A percentile compares a stretch with the other conserved stretches of the same genome.
These are phyloP conservation scores for Aspergillus alliaceus DNA, from an alignment of 2,329 filamentous ascomycete species.

Conservation along the genomic window DNA sequence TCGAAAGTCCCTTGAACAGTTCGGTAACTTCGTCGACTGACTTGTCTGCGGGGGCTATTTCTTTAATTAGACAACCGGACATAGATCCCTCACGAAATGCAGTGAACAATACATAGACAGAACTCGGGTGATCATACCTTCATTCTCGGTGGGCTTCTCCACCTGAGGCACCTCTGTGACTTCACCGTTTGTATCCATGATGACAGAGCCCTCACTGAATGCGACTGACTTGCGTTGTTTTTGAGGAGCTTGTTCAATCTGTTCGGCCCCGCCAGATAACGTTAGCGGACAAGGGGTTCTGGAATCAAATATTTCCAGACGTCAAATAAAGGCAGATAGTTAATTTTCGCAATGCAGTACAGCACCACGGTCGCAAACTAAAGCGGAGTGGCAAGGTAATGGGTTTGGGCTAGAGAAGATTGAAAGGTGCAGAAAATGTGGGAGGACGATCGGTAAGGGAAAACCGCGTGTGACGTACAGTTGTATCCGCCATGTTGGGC, in stretches of 20 bases:
- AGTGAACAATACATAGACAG: background rate
- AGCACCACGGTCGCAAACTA: background rate
- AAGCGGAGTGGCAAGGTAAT: slow-evolving; percentile 16
- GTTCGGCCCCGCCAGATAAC: slow-evolving; percentile 16
- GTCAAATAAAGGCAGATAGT: background rate
- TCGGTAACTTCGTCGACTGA: slow-evolving; percentile 66
- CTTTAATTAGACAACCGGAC: slow-evolving; percentile 8
- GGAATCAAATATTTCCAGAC: slow-evolving; percentile 9
- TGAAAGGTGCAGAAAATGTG: slow-evolving; percentile 41
- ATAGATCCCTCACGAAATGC: background rate
- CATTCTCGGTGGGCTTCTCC: slow-evolving; percentile 62
- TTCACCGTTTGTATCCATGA: slow-evolving; percentile 87
- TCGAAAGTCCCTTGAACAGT: slow-evolving; percentile 68
- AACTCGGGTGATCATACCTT: slow-evolving; percentile 23
- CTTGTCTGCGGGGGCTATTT: slow-evolving; percentile 49
- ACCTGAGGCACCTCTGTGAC: slow-evolving; percentile 72
- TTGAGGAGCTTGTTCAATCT: slow-evolving; percentile 52
- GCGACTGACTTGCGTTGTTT: slow-evolving; percentile 91
- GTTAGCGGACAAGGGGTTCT: slow-evolving; percentile 26
- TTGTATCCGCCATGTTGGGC: slow-evolving; percentile 39
- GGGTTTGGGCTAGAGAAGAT: slow-evolving; percentile 25
- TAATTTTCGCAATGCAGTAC: background rate
- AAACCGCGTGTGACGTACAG: slow-evolving; percentile 42
- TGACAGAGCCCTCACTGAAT: slow-evolving; percentile 82
- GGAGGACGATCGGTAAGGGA: slow-evolving; percentile 38